Evolutionary conservation across 208 protist genomes (phyloP), one percentile per base, ranked within the genome.

Genomic region (Trypanosoma scelopori): DNA sequence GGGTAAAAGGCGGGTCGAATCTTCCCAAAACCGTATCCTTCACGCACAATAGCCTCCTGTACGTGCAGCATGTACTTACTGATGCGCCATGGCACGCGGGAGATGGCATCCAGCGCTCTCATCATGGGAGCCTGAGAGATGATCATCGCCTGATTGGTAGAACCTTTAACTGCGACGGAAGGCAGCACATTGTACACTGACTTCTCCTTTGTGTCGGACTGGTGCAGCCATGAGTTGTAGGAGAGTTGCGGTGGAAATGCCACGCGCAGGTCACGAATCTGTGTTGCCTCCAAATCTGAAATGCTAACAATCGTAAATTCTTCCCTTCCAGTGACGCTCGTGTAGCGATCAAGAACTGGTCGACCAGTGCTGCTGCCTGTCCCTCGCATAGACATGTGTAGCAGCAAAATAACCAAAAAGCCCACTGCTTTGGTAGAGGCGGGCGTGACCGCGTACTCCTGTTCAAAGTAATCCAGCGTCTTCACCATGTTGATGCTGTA

Each of bases 31-130:
- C 89, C 91, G 55, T 89, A 97, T n/a, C 91, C 91, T 68, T 97
- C 91, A 16, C 83, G 84, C 62, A 97, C 85, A 65, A 97, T 93
- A 1, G 89, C 87, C 71, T 97, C 91, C 69, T 97, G 88, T 46
- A 97, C 91, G 71, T 97, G 91, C 20, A 97, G 81, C 81, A 97
- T 94, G 69, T 94, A 97, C 65, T 91, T 90, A 80, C 91, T 93
- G 53, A 97, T 94, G 55, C 91, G 88, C 89, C 91, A 97, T 60
- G 88, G 88, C 43, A 97, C 91, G 23, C 87, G 84, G 5, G 87
- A 94, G 69, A 97, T 93, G 46, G 86, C 88, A 67, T 97, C 91
- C 22, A 94, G 79, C 5, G 91, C 91, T 62, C 87, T 82, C 87
- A 97, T 92, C 85, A 97, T 94, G 23, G 91, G 91, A 4, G 91